Conservation (phyloP, 371 early-diverging fungal species). For the Mortierella sp. region DNA sequence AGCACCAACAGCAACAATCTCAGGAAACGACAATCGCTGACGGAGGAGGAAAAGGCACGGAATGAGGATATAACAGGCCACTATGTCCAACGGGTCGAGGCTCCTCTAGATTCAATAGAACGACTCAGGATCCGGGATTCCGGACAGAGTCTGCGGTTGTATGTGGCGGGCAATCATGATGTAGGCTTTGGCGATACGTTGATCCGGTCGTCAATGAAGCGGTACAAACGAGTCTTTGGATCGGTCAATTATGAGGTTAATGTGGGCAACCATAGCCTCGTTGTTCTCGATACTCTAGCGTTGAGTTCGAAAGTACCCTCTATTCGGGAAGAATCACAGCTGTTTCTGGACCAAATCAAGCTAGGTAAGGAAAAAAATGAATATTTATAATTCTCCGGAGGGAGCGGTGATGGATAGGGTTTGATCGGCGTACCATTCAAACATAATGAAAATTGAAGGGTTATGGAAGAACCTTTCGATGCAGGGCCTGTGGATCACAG, state of each 20-base stretch:
- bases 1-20: constrained; percentile 79
- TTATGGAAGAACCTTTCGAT: background rate
- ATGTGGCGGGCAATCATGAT: constrained; percentile 94
- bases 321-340: constrained; percentile 64
- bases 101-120: constrained; percentile 13
- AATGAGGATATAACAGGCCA: constrained; percentile 22
- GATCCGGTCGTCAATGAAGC: constrained; percentile 60
- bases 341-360: constrained; percentile 60
- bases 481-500: too few species aligned
- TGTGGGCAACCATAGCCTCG: constrained; percentile 73
- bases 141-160: constrained; percentile 40
- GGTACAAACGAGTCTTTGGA: constrained; percentile 78
- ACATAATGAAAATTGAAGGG: background rate
- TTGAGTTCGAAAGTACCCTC: constrained; percentile 67
- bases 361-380: constrained; percentile 34
- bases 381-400: background rate
- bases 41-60: background rate
- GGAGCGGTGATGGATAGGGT: background rate
- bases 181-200: constrained; percentile 89
- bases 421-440: background rate
- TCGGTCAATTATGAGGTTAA: constrained; percentile 73
- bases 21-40: background rate
- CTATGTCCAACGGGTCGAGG: constrained; percentile 24
- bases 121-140: constrained; percentile 18
- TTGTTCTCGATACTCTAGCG: constrained; percentile 85